A percentile compares a stretch with the other conserved stretches of the same genome.
Conservation (phyloP, 2,329 filamentous ascomycete genomes). For the Aureobasidium sp. region DNA sequence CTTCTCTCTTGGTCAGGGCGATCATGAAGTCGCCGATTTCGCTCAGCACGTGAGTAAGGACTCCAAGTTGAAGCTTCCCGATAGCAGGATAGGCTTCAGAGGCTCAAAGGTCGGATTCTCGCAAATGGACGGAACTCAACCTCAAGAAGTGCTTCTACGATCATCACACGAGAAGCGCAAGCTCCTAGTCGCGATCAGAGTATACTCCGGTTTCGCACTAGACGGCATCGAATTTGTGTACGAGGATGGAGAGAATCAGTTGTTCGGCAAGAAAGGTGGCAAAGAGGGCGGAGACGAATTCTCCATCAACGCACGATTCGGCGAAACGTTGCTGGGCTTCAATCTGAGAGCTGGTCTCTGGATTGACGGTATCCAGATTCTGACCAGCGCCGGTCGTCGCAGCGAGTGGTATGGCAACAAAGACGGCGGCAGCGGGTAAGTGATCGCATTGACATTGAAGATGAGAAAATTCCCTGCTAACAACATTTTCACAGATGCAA, state of each 20-base stretch:
- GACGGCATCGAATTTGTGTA: conserved; percentile 91
- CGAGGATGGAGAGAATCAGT: conserved; percentile 72
- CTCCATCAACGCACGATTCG: conserved; percentile 71
- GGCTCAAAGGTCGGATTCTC: conserved; percentile 67
- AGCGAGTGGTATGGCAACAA: conserved; percentile 79
- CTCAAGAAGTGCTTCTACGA: conserved; percentile 66
- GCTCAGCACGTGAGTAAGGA: conserved; percentile 59
- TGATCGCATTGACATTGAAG: conserved; percentile 20
- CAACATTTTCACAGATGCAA: conserved; percentile 53
- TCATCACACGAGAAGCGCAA: conserved; percentile 60
- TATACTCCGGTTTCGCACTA: conserved; percentile 69
- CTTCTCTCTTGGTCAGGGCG: conserved; percentile 67
- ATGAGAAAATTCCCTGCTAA: not conserved
- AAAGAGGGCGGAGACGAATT: conserved; percentile 65
- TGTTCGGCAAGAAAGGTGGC: conserved; percentile 77
- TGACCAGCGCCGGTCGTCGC: conserved; percentile 81
- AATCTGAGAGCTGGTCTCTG: conserved; percentile 69
- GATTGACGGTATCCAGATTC: conserved; percentile 82
- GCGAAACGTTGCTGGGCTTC: conserved; percentile 84
- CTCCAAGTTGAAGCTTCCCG: conserved; percentile 65
- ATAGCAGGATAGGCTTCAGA: conserved; percentile 64
- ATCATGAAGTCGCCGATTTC: conserved; percentile 70
- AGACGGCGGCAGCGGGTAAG: conserved; percentile 73
- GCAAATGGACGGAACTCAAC: conserved; percentile 59
- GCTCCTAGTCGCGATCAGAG: conserved; percentile 62